A percentile compares a stretch with the other conserved stretches of the same genome.
Evolutionary conservation across 768 basidiomycete species (phyloP).

Genomic region (Trametopsis cervina): DNA sequence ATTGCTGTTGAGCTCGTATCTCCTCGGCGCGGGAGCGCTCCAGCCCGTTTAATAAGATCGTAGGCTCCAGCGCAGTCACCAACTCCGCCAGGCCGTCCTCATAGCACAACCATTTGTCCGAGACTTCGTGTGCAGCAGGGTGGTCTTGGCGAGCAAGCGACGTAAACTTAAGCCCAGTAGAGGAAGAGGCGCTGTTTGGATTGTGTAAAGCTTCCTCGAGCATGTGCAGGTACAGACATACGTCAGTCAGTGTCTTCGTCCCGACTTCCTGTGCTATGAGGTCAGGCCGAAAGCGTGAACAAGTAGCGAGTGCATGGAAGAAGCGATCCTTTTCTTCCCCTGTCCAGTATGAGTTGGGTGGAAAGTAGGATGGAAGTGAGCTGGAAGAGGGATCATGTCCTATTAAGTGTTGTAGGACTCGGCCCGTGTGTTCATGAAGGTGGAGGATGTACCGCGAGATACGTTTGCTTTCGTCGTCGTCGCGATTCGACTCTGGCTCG

Average conservation of each 20-base stretch:
- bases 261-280: constrained; percentile 62
- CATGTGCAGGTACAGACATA: constrained; percentile 56
- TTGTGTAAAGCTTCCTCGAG: constrained; percentile 34
- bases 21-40: constrained; percentile 17
- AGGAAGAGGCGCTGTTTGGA: background rate
- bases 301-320: constrained; percentile 58
- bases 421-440: constrained; percentile 29
- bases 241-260: constrained; percentile 61
- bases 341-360: constrained; percentile 48
- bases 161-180: constrained; percentile 18
- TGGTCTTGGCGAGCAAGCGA: constrained; percentile 20
- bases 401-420: constrained; percentile 30
- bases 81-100: constrained; percentile 39
- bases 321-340: constrained; percentile 60
- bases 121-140: constrained; percentile 47
- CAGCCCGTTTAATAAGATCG: constrained; percentile 21
- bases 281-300: constrained; percentile 73
- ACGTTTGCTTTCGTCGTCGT: background rate
- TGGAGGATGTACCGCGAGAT: constrained; percentile 19
- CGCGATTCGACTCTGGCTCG: constrained; percentile 1
- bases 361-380: constrained; percentile 28
- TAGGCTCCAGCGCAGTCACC: constrained; percentile 23
- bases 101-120: constrained; percentile 38
- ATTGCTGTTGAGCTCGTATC: constrained; percentile 14
- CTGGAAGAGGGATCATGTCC: constrained; percentile 27